Conservation (phyloP, 163 green algal genomes). For the Volvox carteri region DNA sequence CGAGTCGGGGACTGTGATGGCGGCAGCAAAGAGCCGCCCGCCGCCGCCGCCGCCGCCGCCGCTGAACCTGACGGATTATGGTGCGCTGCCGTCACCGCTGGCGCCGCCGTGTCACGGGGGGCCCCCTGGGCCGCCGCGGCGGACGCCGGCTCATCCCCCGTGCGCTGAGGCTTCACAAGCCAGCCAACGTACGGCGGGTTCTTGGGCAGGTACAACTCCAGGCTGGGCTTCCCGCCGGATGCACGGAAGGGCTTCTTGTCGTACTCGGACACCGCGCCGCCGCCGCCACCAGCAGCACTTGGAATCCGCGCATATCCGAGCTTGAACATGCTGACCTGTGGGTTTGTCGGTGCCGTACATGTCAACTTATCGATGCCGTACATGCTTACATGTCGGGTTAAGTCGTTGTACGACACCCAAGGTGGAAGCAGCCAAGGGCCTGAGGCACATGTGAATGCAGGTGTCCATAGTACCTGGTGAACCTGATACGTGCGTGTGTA, state of each 20-base stretch:
- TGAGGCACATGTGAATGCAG: too few species aligned
- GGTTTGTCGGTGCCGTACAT: too few species aligned
- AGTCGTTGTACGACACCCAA: too few species aligned
- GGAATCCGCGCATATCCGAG: background rate
- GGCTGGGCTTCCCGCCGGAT: background rate
- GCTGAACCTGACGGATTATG: too few species aligned
- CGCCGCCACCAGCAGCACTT: too few species aligned
- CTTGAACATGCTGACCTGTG: constrained; percentile 5
- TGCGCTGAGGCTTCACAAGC: background rate
- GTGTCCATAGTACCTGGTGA: too few species aligned
- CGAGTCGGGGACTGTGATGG: too few species aligned
- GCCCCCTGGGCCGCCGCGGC: background rate
- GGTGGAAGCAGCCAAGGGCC: too few species aligned
- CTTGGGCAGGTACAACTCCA: background rate
- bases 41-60: background rate
- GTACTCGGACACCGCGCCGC: background rate
- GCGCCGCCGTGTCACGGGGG: background rate
- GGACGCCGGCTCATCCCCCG: background rate
- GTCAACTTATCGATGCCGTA: too few species aligned
- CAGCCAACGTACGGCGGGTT: constrained; percentile 2
- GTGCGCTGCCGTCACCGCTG: background rate
- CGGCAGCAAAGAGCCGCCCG: background rate
- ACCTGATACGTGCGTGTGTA: too few species aligned
- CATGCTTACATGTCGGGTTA: too few species aligned
- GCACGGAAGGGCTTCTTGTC: background rate